Evolutionary conservation across 768 basidiomycete genomes (phyloP).

Genomic region (Cystofilobasidium ferigula): DNA sequence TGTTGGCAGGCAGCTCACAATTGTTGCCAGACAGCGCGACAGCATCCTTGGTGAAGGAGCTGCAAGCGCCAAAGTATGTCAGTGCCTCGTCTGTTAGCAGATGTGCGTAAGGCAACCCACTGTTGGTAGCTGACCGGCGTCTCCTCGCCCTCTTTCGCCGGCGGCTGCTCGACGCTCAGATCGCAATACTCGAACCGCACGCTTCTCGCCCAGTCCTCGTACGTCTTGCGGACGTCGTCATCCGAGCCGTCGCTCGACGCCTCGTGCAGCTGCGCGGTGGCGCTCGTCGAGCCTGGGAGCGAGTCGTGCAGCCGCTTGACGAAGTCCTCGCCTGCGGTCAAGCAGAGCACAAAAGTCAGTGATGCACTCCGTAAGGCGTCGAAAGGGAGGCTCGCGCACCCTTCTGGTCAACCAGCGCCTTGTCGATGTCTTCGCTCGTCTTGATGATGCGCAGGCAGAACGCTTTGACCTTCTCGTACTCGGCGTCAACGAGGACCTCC

Average conservation of each 20-base stretch:
- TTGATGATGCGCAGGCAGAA: constrained; percentile 79
- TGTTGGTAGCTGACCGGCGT: constrained; percentile 13
- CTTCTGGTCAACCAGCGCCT: constrained; percentile 76
- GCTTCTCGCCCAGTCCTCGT: constrained; percentile 71
- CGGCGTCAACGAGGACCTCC: constrained; percentile 38
- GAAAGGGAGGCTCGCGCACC: too few species aligned
- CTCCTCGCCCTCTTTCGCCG: neutral
- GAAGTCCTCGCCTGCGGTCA: constrained; percentile 10
- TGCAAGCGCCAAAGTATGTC: neutral
- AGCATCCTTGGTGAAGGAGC: constrained; percentile 9
- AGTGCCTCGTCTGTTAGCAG: neutral
- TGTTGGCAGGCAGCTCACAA: neutral
- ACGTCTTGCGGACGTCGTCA: constrained; percentile 47
- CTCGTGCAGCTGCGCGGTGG: neutral
- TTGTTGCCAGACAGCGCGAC: neutral
- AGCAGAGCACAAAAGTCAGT: too few species aligned
- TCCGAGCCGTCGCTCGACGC: neutral
- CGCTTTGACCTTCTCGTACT: constrained; percentile 61
- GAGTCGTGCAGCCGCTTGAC: constrained; percentile 19
- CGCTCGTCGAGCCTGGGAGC: neutral
- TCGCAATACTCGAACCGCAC: constrained; percentile 66
- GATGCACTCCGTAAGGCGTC: too few species aligned
- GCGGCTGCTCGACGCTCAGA: constrained; percentile 6
- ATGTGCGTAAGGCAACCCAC: neutral
- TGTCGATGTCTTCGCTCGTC: constrained; percentile 74